Base-by-base conservation (phyloP, 1,139 yeast species). In the Candida pseudoviswanathii region DNA sequence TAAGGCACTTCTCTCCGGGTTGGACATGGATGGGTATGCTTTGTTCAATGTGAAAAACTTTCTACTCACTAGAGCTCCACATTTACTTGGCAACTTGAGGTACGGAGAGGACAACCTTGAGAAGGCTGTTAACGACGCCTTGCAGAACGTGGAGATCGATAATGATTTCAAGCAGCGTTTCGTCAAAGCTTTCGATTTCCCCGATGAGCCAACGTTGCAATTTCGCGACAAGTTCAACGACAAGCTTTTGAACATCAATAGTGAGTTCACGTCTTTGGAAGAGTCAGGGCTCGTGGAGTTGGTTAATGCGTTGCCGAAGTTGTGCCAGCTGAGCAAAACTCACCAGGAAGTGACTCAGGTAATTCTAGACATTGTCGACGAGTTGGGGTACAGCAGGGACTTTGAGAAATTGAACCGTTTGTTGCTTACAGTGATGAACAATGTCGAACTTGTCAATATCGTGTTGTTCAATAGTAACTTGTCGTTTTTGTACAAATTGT, bases 121-220 rank as follows among this genome's bases (percentile, higher is more conserved):
- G 41, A 55, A 50, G 27, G 56, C 52, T 1, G 52, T 62, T 2
- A 51, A 55, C n/a, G 51, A 54, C 11, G 60, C 61, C 2, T 58
- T 63, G 36, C 54, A 56, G 30, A 45, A 29, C 2, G 44, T 55
- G 16, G 50, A 50, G 6, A 25, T 49, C 41, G 57, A 73, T 33
- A 80, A 75, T 55, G 78, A 75, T 57, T 69, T 84, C 2, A 74
- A 86, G 45, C 84, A 81, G 53, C 80, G 75, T 21, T 82, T 86
- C 50, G 62, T 85, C 22, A 80, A 79, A 29, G 63, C 58, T 36
- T 55, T 63, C 33, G 52, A 58, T 10, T 55, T 58, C 43, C 54
- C 59, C 3, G 45, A 43, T 21, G 39, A 27, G 25, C 36, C 45
- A 5, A 50, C 46, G 22, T 55, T 58, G 21, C 56, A 62, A 40